A percentile compares a stretch with the other conserved stretches of the same genome.
These are phyloP conservation scores for Alnus rubra DNA, from an alignment of 306 rosid species.

Conservation along the genomic window DNA sequence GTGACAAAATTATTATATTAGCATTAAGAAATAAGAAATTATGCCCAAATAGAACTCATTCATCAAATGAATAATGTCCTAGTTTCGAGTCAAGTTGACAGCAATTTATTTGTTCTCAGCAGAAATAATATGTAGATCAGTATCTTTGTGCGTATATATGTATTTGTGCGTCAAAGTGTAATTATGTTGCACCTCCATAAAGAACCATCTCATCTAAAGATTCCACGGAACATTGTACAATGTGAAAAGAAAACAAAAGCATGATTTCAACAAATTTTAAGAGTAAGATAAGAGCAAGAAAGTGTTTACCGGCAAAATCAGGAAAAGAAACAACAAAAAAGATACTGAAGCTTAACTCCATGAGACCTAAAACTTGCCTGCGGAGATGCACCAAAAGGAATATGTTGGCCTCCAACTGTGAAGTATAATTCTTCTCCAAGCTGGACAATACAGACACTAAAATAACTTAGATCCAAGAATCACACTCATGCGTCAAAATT, in stretches of 20 bases:
- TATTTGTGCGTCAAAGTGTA: background rate
- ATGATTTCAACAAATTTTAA: background rate
- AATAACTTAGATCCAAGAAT: slow-evolving; percentile 26
- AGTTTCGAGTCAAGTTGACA: background rate
- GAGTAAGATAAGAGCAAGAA: background rate
- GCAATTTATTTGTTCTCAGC: too few relatives aligned
- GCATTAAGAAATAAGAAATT: background rate
- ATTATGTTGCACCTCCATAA: background rate
- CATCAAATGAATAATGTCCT: background rate
- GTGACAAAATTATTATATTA: background rate
- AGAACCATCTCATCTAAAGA: background rate
- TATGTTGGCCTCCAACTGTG: slow-evolving; percentile 79
- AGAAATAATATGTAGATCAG: background rate
- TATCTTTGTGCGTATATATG: background rate
- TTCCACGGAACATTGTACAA: background rate
- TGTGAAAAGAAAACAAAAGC: background rate
- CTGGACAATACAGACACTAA: slow-evolving; percentile 46
- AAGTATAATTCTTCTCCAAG: slow-evolving; percentile 85
- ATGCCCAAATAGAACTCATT: background rate
- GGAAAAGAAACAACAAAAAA: slow-evolving; percentile 6
- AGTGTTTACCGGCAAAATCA: background rate
- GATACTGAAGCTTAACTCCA: slow-evolving; percentile 4
- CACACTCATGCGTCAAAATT: background rate
- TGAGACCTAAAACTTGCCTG: slow-evolving; percentile 60
- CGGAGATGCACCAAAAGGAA: slow-evolving; percentile 95